Evolutionary conservation across 2,329 filamentous ascomycete species (phyloP).

Genomic region (Rhynchosporium graminicola): DNA sequence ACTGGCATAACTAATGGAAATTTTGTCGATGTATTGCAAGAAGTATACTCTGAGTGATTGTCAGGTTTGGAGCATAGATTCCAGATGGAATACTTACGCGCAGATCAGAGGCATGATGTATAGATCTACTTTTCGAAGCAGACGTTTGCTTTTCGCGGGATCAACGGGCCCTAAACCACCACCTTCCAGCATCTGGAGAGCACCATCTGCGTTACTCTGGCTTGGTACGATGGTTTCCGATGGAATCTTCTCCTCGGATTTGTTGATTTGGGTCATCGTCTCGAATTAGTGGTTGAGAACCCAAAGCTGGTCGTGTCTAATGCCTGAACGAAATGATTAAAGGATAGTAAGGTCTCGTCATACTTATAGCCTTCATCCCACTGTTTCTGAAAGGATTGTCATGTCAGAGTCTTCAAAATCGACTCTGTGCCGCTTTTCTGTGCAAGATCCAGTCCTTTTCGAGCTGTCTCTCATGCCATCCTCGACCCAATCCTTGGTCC

Average conservation of each 20-base stretch:
- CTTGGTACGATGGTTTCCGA: background rate
- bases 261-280: background rate
- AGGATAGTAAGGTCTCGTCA: background rate
- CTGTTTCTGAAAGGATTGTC: too few relatives aligned
- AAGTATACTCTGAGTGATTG: slow-evolving; percentile 1
- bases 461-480: background rate
- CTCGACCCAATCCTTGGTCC: background rate
- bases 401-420: too few relatives aligned
- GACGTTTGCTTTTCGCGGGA: slow-evolving; percentile 25
- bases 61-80: too few relatives aligned
- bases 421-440: background rate
- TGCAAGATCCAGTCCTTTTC: background rate
- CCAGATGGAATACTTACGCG: background rate
- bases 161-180: background rate
- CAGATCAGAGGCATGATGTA: slow-evolving; percentile 20
- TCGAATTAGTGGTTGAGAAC: background rate
- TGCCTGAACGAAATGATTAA: background rate
- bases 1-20: slow-evolving; percentile 26
- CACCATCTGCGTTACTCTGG: slow-evolving; percentile 17
- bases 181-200: slow-evolving; percentile 16
- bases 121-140: slow-evolving; percentile 16
- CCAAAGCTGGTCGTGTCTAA: background rate
- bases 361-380: background rate
- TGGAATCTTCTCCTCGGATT: background rate
- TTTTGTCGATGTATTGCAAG: slow-evolving; percentile 30